These are phyloP conservation scores for Saturnispora gosingensis DNA, from an alignment of 805 yeast genomes.

Conservation along the genomic window DNA sequence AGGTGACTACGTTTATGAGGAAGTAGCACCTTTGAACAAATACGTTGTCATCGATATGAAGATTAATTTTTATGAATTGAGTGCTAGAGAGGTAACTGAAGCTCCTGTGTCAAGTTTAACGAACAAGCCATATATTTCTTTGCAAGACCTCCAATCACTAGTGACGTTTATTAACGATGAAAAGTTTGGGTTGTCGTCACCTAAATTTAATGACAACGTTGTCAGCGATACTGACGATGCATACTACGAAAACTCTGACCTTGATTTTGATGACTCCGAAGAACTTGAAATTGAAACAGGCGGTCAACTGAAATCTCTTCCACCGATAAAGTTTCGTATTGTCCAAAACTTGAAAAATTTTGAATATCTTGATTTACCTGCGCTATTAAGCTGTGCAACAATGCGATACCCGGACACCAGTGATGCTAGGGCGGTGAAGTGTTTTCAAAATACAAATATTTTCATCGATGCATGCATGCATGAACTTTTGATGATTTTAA, in stretches of 20 bases:
- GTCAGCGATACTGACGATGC: constrained; percentile 9
- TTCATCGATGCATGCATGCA: constrained; percentile 22
- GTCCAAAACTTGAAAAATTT: constrained; percentile 37
- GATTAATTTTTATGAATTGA: constrained; percentile 53
- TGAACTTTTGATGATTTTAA: constrained; percentile 23
- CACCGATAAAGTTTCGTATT: constrained; percentile 33
- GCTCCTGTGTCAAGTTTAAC: constrained; percentile 43
- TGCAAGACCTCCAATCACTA: constrained; percentile 52
- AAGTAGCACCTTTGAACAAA: constrained; percentile 24
- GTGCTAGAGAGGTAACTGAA: constrained; percentile 42
- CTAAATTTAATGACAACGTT: constrained; percentile 4
- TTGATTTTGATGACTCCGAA: constrained; percentile 26
- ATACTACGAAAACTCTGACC: constrained; percentile 24
- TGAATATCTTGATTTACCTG: constrained; percentile 28
- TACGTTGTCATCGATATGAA: constrained; percentile 64
- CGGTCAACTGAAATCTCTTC: constrained; percentile 16
- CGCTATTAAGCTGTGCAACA: constrained; percentile 17
- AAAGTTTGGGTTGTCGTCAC: constrained; percentile 24
- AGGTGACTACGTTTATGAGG: not conserved
- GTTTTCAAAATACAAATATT: constrained; percentile 24
- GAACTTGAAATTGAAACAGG: constrained; percentile 21
- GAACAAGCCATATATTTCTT: constrained; percentile 45
- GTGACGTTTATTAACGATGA: constrained; percentile 51
- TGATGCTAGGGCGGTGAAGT: constrained; percentile 12
- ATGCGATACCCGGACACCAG: constrained; percentile 8